These are phyloP conservation scores for Magnusiomyces paraingens DNA, from an alignment of 1,139 yeast species.

Conservation along the genomic window DNA sequence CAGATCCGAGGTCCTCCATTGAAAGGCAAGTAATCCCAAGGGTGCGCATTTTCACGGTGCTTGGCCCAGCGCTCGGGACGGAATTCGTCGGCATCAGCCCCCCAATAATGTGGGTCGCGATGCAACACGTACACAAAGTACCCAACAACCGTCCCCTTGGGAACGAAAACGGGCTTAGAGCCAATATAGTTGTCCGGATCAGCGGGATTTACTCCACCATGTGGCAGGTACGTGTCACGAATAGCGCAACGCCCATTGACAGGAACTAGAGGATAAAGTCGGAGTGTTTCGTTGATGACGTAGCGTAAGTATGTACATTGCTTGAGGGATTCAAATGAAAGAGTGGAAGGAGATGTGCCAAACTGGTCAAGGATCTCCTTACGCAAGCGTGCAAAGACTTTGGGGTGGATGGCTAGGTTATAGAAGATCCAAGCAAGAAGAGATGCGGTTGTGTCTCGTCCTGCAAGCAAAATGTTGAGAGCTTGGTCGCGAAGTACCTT, in stretches of 20 bases:
- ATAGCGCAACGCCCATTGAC: slow-evolving; percentile 41
- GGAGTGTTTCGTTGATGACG: slow-evolving; percentile 42
- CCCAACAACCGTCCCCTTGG: slow-evolving; percentile 22
- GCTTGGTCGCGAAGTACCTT: slow-evolving; percentile 39
- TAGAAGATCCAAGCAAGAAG: slow-evolving; percentile 38
- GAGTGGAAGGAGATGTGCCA: slow-evolving; percentile 27
- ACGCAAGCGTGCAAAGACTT: slow-evolving; percentile 33
- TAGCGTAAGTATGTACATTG: slow-evolving; percentile 42
- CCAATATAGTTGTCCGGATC: slow-evolving; percentile 24
- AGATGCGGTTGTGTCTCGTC: slow-evolving; percentile 46
- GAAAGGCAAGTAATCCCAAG: slow-evolving; percentile 36
- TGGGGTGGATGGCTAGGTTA: slow-evolving; percentile 40
- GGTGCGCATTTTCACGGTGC: slow-evolving; percentile 18
- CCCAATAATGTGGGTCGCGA: slow-evolving; percentile 41
- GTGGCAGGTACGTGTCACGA: slow-evolving; percentile 41
- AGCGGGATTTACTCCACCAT: slow-evolving; percentile 33
- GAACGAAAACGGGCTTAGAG: slow-evolving; percentile 20
- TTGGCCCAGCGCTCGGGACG: slow-evolving; percentile 46
- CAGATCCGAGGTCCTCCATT: slow-evolving; percentile 57
- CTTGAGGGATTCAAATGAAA: slow-evolving; percentile 43
- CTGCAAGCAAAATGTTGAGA: slow-evolving; percentile 41
- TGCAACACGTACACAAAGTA: slow-evolving; percentile 35
- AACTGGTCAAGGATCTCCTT: slow-evolving; percentile 35
- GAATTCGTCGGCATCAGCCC: slow-evolving; percentile 42
- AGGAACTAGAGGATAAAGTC: slow-evolving; percentile 49